Base-by-base conservation (phyloP, 495 filamentous ascomycete genomes). In the Penicillium lagena region DNA sequence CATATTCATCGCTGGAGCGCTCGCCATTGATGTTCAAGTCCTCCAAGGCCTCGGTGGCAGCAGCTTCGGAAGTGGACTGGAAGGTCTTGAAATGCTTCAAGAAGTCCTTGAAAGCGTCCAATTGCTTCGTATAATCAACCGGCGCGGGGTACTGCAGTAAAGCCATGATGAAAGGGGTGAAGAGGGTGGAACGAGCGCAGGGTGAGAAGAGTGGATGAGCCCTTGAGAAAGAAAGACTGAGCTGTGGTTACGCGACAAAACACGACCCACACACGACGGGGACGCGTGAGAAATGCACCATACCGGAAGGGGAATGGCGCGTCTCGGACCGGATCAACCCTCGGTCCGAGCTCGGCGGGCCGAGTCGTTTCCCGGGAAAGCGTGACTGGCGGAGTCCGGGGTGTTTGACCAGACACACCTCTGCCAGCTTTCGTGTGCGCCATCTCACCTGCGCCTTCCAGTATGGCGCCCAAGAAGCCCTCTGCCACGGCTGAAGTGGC, bases 1-100 rank as follows among this genome's bases (percentile, higher is more conserved):
- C 89, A 58, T 96, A 90, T 54, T 95, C 90, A 58, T 96, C 90
- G 67, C 86, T 90, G n/a, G 84, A 76, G 52, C 83, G 82, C 69
- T 90, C 86, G 45, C 84, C 90, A 64, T 91, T 85, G 51, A 98
- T 85, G 60, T 87, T 83, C 56, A 98, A 76, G 40, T 86, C 83
- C 47, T 87, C 80, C 29, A 98, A 68, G 12, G 88, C 89, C 56
- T 86, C 78, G 39, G 78, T 74, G 41, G 83, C 80, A 46, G 87
- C 75, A 4, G 78, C 78, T 56, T 90, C 84, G 40, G 72, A 68
- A 42, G 82, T 70, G 7, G 87, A 82, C 29, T 86, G 79, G 12
- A 80, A 77, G 10, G 83, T 86, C 69, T 98, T 97, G 79, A 94
- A 98, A 37, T 79, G 77, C 50, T 78, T 70, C 47, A 98, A 75